Conservation (phyloP, 805 yeast genomes). For the Maudiozyma bulderi region DNA sequence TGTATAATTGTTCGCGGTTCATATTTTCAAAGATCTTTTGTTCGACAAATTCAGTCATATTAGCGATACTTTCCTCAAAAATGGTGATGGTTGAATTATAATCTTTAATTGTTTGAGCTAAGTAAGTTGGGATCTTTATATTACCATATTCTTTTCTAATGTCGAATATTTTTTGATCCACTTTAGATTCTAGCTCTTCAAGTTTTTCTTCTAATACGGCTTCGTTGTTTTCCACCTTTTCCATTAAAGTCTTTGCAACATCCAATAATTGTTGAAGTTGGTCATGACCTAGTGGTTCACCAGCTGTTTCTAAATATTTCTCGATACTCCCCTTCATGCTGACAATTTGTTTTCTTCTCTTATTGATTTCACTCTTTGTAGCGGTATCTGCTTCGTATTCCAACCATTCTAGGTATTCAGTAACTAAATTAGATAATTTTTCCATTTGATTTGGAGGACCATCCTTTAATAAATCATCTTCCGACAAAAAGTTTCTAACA, state of each 20-base stretch:
- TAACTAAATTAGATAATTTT: conserved; percentile 30
- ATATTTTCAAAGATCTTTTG: conserved; percentile 12
- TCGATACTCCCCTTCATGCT: conserved; percentile 28
- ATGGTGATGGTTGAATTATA: conserved; percentile 8
- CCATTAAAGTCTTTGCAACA: conserved; percentile 34
- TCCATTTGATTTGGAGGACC: conserved; percentile 35
- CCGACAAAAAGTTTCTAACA: conserved; percentile 51
- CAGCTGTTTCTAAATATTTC: conserved; percentile 33
- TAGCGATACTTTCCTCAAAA: conserved; percentile 10
- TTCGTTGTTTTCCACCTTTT: conserved; percentile 37
- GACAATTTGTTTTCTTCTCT: conserved; percentile 12
- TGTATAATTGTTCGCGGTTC: conserved; percentile 27
- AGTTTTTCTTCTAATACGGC: conserved; percentile 39
- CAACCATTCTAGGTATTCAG: conserved; percentile 62
- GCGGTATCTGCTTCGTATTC: conserved; percentile 59
- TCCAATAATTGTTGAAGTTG: conserved; percentile 38
- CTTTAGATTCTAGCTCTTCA: conserved; percentile 33
- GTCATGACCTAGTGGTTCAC: conserved; percentile 38
- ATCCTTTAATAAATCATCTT: conserved; percentile 36
- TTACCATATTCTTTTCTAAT: conserved; percentile 43
- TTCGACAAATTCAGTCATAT: conserved; percentile 19
- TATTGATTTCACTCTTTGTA: conserved; percentile 8
- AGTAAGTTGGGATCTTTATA: conserved; percentile 27
- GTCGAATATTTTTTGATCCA: conserved; percentile 37
- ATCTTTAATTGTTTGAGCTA: conserved; percentile 6